These are phyloP conservation scores for Stylonectria norvegica DNA, from an alignment of 2,329 filamentous ascomycete species.

Conservation along the genomic window DNA sequence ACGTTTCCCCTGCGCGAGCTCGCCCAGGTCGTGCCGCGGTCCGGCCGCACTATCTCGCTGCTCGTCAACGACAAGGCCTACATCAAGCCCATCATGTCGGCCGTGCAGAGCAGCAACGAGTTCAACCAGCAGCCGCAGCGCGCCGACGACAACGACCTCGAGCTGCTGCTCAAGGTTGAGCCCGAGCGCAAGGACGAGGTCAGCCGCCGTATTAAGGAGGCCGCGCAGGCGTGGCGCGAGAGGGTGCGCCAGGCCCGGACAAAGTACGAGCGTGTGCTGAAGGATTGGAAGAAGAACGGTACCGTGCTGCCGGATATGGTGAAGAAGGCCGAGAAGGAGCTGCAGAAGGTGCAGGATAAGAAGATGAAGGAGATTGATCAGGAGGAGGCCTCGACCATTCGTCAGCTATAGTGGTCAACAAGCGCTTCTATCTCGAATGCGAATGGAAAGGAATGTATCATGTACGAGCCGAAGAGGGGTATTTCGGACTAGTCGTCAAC, in stretches of 20 bases:
- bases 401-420: slow-evolving; percentile 33
- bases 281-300: slow-evolving; percentile 46
- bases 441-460: not conserved
- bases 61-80: slow-evolving; percentile 42
- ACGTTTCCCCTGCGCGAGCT: slow-evolving; percentile 57
- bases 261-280: slow-evolving; percentile 47
- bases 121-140: slow-evolving; percentile 61
- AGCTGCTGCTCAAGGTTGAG: slow-evolving; percentile 54
- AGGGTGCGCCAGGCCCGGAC: slow-evolving; percentile 46
- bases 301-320: slow-evolving; percentile 46
- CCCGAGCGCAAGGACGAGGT: slow-evolving; percentile 49
- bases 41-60: slow-evolving; percentile 39
- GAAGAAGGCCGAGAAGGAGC: slow-evolving; percentile 44
- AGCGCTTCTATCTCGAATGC: not conserved
- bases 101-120: slow-evolving; percentile 48
- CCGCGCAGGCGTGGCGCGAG: slow-evolving; percentile 50
- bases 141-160: slow-evolving; percentile 56
- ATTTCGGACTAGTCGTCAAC: too few species aligned
- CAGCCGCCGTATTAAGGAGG: slow-evolving; percentile 40
- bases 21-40: slow-evolving; percentile 50
- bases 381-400: slow-evolving; percentile 48
- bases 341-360: slow-evolving; percentile 52
- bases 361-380: slow-evolving; percentile 49
- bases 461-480: slow-evolving; percentile 11
- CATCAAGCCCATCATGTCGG: slow-evolving; percentile 54